Evolutionary conservation across 495 filamentous ascomycete species (phyloP).

Genomic region (Penicillium verhagenii): DNA sequence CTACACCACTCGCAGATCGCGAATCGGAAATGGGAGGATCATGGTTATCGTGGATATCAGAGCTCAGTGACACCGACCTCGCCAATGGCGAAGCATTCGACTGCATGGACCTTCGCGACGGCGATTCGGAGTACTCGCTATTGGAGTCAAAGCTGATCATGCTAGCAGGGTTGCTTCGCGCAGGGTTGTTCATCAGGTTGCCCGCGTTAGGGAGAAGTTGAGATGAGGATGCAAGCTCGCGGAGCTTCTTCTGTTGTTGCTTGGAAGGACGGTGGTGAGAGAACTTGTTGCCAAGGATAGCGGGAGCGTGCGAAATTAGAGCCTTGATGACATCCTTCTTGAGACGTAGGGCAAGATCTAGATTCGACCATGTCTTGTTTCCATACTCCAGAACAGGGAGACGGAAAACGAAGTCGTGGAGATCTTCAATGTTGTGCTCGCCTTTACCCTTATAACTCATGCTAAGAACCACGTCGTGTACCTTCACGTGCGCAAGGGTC

Average conservation of each 20-base stretch:
- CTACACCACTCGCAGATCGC: slow-evolving; percentile 39
- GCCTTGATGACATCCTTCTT: slow-evolving; percentile 95
- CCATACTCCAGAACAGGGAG: slow-evolving; percentile 92
- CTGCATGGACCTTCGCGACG: slow-evolving; percentile 37
- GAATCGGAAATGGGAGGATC: slow-evolving; percentile 28
- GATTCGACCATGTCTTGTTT: slow-evolving; percentile 99
- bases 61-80: slow-evolving; percentile 38
- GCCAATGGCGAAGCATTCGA: slow-evolving; percentile 40
- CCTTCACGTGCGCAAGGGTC: slow-evolving; percentile 92
- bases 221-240: slow-evolving; percentile 67
- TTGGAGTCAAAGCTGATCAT: slow-evolving; percentile 40
- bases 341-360: slow-evolving; percentile 85
- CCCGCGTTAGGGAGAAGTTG: slow-evolving; percentile 52
- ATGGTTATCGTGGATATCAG: slow-evolving; percentile 32
- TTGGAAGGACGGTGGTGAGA: slow-evolving; percentile 79
- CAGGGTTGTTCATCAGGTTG: slow-evolving; percentile 33
- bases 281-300: slow-evolving; percentile 97
- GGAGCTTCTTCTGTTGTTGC: slow-evolving; percentile 72
- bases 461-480: slow-evolving; percentile 91
- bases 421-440: slow-evolving; percentile 90
- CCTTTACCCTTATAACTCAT: slow-evolving; percentile 96
- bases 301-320: slow-evolving; percentile 90
- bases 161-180: slow-evolving; percentile 27
- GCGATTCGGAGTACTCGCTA: slow-evolving; percentile 38
- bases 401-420: slow-evolving; percentile 96